Evolutionary conservation across 2,329 filamentous ascomycete genomes (phyloP).

Genomic region (Paramyrothecium roridum): DNA sequence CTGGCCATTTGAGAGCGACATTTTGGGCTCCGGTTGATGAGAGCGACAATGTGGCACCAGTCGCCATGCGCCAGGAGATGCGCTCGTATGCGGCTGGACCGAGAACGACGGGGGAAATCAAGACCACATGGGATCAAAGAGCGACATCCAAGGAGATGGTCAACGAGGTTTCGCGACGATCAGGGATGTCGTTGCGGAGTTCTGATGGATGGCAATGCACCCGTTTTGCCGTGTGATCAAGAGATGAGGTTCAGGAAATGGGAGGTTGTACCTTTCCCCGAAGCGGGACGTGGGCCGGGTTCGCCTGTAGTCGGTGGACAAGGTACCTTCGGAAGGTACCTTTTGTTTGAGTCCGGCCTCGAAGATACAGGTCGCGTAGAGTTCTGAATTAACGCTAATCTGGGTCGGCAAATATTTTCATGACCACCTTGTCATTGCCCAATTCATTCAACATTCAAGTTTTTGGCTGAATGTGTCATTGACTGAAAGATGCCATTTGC

Average conservation of each 20-base stretch:
- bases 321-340: not conserved
- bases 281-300: slow-evolving; percentile 32
- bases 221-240: slow-evolving; percentile 49
- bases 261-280: slow-evolving; percentile 34
- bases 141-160: slow-evolving; percentile 52
- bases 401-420: no score
- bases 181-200: slow-evolving; percentile 38
- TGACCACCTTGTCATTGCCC: no score
- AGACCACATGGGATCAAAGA: slow-evolving; percentile 47
- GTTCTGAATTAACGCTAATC: no score
- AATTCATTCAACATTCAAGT: no score
- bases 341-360: slow-evolving; percentile 3
- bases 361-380: no score
- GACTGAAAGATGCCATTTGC: slow-evolving; percentile 2
- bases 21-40: slow-evolving; percentile 51
- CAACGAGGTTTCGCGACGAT: slow-evolving; percentile 32
- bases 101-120: slow-evolving; percentile 43
- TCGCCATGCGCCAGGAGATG: slow-evolving; percentile 54
- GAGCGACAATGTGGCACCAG: slow-evolving; percentile 44
- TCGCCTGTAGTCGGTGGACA: slow-evolving; percentile 11
- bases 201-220: slow-evolving; percentile 49
- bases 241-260: slow-evolving; percentile 55
- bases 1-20: slow-evolving; percentile 67
- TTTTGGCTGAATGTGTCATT: no score
- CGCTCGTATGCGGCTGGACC: slow-evolving; percentile 49